A percentile compares a stretch with the other conserved stretches of the same genome.
phyloP scores from a whole-genome alignment of 1,284 basidiomycete species.

The Macrocystidia cucumis region DNA sequence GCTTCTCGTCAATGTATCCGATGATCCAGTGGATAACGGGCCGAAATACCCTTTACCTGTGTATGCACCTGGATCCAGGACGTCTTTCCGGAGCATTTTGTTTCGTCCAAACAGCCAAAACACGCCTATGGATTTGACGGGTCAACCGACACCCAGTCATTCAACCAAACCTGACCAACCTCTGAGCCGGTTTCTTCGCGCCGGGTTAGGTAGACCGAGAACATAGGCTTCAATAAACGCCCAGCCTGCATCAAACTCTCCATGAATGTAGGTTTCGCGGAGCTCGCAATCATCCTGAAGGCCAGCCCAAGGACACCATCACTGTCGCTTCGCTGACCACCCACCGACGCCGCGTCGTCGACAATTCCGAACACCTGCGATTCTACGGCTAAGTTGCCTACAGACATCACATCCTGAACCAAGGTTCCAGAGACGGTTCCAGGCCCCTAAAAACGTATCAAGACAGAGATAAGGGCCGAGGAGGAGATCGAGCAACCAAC shows the following conservation, averaged over 20 bases:
- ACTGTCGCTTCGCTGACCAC: too few species aligned
- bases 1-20: too few species aligned
- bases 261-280: conserved; percentile 44
- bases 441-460: conserved; percentile 28
- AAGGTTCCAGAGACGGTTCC: conserved; percentile 41
- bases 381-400: conserved; percentile 33
- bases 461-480: conserved; percentile 4
- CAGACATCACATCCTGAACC: conserved; percentile 37
- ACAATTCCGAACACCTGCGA: conserved; percentile 45
- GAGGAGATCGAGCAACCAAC: conserved; percentile 12
- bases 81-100: conserved; percentile 36
- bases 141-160: too few species aligned
- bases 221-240: conserved; percentile 37
- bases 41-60: conserved; percentile 22
- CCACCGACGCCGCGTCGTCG: conserved; percentile 32
- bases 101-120: conserved; percentile 48
- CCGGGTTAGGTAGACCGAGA: conserved; percentile 51
- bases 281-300: conserved; percentile 44
- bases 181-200: conserved; percentile 37
- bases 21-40: neutral
- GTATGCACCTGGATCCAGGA: conserved; percentile 47
- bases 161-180: too few species aligned
- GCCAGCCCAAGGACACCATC: conserved; percentile 53
- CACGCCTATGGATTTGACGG: conserved; percentile 48
- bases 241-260: conserved; percentile 47